phyloP scores from a whole-genome alignment of 1,284 basidiomycete genomes.

The Wallemia mellicola region DNA sequence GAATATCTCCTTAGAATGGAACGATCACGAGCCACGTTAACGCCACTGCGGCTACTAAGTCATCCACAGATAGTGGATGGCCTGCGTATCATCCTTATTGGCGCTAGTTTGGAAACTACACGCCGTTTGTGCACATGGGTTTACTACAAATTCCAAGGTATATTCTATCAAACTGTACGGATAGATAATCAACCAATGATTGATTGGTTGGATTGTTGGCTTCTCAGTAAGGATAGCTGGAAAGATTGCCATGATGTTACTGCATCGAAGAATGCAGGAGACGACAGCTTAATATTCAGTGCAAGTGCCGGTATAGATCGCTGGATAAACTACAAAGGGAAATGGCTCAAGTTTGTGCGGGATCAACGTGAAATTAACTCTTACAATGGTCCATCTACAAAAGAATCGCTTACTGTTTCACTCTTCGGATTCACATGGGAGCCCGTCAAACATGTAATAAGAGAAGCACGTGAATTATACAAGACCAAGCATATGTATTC shows the following conservation, averaged over 20 bases:
- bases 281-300: neutral
- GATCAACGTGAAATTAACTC: neutral
- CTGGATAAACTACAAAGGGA: neutral
- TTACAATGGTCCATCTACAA: neutral
- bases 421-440: neutral
- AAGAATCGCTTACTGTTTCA: neutral
- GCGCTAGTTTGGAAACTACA: neutral
- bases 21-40: neutral
- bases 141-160: neutral
- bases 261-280: neutral
- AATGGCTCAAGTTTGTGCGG: neutral
- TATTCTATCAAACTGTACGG: neutral
- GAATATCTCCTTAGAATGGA: neutral
- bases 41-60: neutral
- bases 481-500: neutral
- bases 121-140: neutral
- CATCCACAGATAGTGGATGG: neutral
- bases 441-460: neutral
- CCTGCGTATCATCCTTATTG: neutral
- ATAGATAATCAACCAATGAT: neutral
- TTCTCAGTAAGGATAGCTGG: neutral
- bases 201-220: neutral
- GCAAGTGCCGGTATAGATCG: neutral
- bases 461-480: neutral
- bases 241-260: neutral